Evolutionary conservation across 352 stramenopile species (phyloP).

Genomic region (Albugo laibachii): DNA sequence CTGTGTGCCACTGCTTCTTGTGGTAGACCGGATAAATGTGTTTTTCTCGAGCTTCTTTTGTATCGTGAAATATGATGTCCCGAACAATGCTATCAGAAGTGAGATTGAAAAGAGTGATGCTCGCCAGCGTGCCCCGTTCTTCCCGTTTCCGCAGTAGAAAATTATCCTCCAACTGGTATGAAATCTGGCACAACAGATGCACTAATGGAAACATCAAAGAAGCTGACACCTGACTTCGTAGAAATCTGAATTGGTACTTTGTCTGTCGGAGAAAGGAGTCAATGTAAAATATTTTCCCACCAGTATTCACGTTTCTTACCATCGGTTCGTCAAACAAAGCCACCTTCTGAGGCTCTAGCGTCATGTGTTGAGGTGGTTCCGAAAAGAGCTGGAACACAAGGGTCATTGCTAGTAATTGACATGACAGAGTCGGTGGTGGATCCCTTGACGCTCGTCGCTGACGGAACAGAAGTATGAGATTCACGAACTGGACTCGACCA

Average conservation of each 20-base stretch:
- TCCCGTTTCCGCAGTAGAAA: constrained; percentile 60
- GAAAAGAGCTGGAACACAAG: constrained; percentile 73
- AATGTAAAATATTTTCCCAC: constrained; percentile 5
- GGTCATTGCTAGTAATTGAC: constrained; percentile 63
- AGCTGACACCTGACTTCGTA: constrained; percentile 60
- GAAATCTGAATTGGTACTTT: constrained; percentile 67
- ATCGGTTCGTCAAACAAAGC: constrained; percentile 77
- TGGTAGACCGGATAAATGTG: constrained; percentile 68
- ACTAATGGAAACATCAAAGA: constrained; percentile 69
- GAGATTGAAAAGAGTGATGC: constrained; percentile 64
- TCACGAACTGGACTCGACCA: no score
- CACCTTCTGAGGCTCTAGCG: constrained; percentile 54
- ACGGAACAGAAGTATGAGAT: constrained; percentile 4
- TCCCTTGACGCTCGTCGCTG: constrained; percentile 47
- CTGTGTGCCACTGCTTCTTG: constrained; percentile 75
- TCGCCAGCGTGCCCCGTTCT: constrained; percentile 57
- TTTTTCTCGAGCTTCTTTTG: constrained; percentile 68
- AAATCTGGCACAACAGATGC: constrained; percentile 73
- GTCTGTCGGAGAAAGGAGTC: constrained; percentile 16
- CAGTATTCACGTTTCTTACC: constrained; percentile 17
- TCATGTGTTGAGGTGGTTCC: constrained; percentile 58
- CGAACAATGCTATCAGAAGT: constrained; percentile 74
- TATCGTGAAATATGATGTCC: constrained; percentile 74
- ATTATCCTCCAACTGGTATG: constrained; percentile 76
- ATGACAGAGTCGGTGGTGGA: constrained; percentile 51